Evolutionary conservation across 129 eudicot genomes (phyloP).

Genomic region (Tagetes erecta): DNA sequence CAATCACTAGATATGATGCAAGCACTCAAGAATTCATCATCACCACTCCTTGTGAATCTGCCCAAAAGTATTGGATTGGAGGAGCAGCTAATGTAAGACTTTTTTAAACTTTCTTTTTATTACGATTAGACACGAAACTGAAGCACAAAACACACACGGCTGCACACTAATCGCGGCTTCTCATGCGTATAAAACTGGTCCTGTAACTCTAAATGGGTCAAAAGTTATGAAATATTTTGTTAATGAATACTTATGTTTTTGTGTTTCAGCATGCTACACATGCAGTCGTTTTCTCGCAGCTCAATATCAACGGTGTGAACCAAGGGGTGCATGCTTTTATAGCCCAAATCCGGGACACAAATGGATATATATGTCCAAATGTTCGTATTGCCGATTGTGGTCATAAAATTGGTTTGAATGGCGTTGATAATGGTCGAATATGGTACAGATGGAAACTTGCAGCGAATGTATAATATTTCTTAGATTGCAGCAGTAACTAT

Average conservation of each 20-base stretch:
- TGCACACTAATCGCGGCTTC: background rate
- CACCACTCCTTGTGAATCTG: constrained; percentile 93
- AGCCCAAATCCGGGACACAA: too few relatives aligned
- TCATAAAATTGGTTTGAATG: constrained; percentile 88
- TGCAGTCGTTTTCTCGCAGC: too few relatives aligned
- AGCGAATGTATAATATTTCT: background rate
- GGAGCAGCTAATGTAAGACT: constrained; percentile 86
- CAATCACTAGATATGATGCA: constrained; percentile 76
- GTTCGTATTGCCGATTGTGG: constrained; percentile 92
- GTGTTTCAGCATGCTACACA: background rate
- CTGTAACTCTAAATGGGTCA: background rate
- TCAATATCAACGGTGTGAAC: too few relatives aligned
- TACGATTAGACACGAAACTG: too few relatives aligned
- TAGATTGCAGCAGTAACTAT: background rate
- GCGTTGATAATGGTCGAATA: constrained; percentile 90
- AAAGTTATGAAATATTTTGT: background rate
- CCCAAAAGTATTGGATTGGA: constrained; percentile 99
- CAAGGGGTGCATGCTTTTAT: too few relatives aligned
- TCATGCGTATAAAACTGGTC: background rate
- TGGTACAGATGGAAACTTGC: constrained; percentile 46
- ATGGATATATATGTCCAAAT: constrained; percentile 15
- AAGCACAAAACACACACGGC: background rate
- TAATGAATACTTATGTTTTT: constrained; percentile 1
- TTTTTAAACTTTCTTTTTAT: background rate
- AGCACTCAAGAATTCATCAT: constrained; percentile 70